Evolutionary conservation across 805 yeast genomes (phyloP).

Genomic region (Kurtzmaniella fragi): DNA sequence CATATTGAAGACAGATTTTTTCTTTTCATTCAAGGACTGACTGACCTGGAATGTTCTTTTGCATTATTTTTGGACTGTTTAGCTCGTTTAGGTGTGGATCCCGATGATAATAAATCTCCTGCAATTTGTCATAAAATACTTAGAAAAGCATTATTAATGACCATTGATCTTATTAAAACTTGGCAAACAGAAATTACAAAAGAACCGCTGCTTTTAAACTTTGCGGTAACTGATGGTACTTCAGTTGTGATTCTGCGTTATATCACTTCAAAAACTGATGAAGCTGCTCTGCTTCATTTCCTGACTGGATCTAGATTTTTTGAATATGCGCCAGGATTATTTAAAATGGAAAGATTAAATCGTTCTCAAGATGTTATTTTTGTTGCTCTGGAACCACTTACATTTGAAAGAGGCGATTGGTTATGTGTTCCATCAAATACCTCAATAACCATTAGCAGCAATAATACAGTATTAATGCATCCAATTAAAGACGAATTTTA

Average conservation of each 20-base stretch:
- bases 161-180: slow-evolving; percentile 68
- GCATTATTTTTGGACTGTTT: slow-evolving; percentile 80
- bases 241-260: slow-evolving; percentile 84
- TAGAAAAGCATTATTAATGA: slow-evolving; percentile 63
- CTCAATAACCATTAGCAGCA: slow-evolving; percentile 65
- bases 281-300: slow-evolving; percentile 94
- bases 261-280: slow-evolving; percentile 83
- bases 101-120: slow-evolving; percentile 35
- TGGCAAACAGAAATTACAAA: slow-evolving; percentile 67
- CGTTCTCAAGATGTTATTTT: slow-evolving; percentile 92
- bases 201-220: slow-evolving; percentile 79
- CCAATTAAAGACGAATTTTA: slow-evolving; percentile 90
- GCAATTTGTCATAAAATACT: slow-evolving; percentile 47
- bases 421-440: slow-evolving; percentile 94
- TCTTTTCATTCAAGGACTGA: slow-evolving; percentile 80
- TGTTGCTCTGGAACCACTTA: slow-evolving; percentile 94
- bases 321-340: slow-evolving; percentile 88
- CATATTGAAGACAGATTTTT: slow-evolving; percentile 80
- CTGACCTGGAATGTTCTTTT: slow-evolving; percentile 94
- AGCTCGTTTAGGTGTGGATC: slow-evolving; percentile 70
- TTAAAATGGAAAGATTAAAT: slow-evolving; percentile 89
- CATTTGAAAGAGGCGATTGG: slow-evolving; percentile 98
- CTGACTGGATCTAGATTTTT: slow-evolving; percentile 89
- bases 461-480: slow-evolving; percentile 81
- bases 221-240: slow-evolving; percentile 93